phyloP scores from a whole-genome alignment of 108 stramenopile species.

The Pelagomonas calceolata region DNA sequence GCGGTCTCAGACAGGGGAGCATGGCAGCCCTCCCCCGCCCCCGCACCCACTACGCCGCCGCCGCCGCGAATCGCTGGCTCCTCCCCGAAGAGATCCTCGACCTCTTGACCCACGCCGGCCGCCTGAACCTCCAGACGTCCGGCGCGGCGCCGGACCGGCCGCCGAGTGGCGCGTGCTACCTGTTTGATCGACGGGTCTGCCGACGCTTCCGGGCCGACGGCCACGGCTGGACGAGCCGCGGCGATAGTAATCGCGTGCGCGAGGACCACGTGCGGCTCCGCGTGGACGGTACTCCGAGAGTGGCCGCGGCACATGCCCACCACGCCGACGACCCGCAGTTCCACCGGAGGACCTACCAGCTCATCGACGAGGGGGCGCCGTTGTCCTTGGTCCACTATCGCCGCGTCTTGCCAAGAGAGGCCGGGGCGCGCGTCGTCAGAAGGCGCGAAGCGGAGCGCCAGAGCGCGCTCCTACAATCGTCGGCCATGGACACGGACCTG shows the following conservation, averaged over 20 bases:
- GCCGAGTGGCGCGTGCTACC: constrained; percentile 11
- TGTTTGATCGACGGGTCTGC: constrained; percentile 20
- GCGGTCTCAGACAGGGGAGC: too few relatives aligned
- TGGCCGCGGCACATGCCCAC: constrained; percentile 29
- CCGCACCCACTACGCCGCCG: background rate
- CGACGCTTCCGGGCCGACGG: constrained; percentile 24
- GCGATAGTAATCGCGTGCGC: constrained; percentile 8
- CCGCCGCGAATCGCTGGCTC: background rate
- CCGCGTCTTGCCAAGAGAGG: background rate
- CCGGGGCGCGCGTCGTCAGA: too few relatives aligned
- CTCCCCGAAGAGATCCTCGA: background rate
- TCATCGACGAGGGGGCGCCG: background rate
- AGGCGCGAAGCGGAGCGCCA: too few relatives aligned
- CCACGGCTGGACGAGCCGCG: constrained; percentile 18
- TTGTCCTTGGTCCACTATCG: background rate
- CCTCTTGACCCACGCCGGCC: background rate
- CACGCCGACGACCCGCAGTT: constrained; percentile 4
- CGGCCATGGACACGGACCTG: too few relatives aligned
- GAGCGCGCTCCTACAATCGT: too few relatives aligned
- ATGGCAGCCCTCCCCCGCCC: too few relatives aligned
- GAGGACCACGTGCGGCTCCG: constrained; percentile 35
- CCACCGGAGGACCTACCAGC: constrained; percentile 26
- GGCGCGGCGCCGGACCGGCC: background rate
- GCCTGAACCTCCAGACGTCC: background rate
- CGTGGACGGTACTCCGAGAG: constrained; percentile 16